Conservation (phyloP, 768 basidiomycete genomes). For the Lactifluus subvellereus region DNA sequence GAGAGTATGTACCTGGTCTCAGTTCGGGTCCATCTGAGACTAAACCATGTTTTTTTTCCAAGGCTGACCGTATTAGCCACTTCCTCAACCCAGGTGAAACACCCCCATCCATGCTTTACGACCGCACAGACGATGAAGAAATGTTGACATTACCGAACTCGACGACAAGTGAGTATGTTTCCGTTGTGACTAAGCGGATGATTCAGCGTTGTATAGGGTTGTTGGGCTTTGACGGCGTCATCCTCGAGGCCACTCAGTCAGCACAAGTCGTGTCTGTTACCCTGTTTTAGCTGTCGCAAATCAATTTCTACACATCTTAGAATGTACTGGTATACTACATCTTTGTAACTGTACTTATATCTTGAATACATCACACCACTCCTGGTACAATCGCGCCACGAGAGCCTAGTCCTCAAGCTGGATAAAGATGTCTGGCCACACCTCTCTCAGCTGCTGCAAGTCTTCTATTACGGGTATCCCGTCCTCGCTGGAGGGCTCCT, state of each 20-base stretch:
- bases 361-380: neutral
- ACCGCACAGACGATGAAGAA: constrained; percentile 73
- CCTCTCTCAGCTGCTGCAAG: constrained; percentile 58
- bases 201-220: constrained; percentile 36
- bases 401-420: constrained; percentile 22
- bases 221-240: constrained; percentile 75
- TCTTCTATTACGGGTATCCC: constrained; percentile 48
- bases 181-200: neutral
- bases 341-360: constrained; percentile 6
- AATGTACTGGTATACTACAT: constrained; percentile 3
- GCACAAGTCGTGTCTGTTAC: constrained; percentile 73
- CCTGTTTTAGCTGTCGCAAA: constrained; percentile 42
- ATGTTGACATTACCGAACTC: constrained; percentile 61
- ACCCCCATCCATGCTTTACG: constrained; percentile 74
- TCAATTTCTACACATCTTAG: neutral
- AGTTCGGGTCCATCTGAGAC: neutral
- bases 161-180: constrained; percentile 52
- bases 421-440: constrained; percentile 75
- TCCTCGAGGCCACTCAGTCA: constrained; percentile 71
- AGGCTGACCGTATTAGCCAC: constrained; percentile 77
- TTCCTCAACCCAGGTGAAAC: constrained; percentile 70
- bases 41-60: constrained; percentile 1
- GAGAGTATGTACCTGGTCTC: constrained; percentile 39
- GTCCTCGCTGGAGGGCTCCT: constrained; percentile 36
- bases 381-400: neutral